Conservation (phyloP, 306 rosid genomes). For the Glycyrrhiza uralensis region DNA sequence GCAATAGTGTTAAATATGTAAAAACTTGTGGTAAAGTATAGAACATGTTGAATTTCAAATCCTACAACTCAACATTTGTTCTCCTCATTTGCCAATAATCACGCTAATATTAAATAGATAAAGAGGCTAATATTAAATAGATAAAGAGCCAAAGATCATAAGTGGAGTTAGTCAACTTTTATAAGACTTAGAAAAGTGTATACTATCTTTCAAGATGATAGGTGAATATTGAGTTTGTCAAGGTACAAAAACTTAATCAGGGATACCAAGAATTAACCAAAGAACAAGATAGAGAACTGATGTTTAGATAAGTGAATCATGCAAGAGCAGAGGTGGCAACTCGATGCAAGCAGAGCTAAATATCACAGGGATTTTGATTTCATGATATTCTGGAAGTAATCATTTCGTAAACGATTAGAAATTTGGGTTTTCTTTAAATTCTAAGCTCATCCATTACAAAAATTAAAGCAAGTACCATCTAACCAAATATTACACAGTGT, state of each 20-base stretch:
- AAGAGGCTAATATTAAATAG: neutral
- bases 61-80: neutral
- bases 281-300: neutral
- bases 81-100: neutral
- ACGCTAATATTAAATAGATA: too few relatives aligned
- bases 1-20: neutral
- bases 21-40: neutral
- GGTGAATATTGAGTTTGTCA: neutral
- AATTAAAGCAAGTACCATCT: neutral
- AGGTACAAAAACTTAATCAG: neutral
- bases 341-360: neutral
- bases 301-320: neutral
- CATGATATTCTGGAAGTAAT: neutral
- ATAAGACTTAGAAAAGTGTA: neutral
- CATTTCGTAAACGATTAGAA: neutral
- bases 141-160: neutral
- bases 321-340: neutral
- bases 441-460: neutral
- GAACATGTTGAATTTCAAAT: neutral
- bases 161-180: neutral
- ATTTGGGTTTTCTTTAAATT: neutral
- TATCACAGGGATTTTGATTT: too few relatives aligned
- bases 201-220: neutral
- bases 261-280: neutral
- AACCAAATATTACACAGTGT: too few relatives aligned